A percentile compares a stretch with the other conserved stretches of the same genome.
These are phyloP conservation scores for Cryptococcus hybrid DNA, from an alignment of 1,284 basidiomycete genomes.

Conservation along the genomic window DNA sequence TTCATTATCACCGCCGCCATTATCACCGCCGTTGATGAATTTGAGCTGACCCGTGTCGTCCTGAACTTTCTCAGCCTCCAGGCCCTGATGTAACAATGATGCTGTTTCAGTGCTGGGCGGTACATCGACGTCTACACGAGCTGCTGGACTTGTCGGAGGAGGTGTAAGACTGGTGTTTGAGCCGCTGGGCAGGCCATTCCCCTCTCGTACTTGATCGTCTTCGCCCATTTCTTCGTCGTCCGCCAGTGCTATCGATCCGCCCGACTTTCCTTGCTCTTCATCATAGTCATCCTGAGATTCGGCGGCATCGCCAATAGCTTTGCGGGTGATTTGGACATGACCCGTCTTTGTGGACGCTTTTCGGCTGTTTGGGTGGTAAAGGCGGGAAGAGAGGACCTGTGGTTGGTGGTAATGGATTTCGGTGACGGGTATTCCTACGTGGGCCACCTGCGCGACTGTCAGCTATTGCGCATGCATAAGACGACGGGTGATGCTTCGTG, in stretches of 20 bases:
- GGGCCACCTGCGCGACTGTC: constrained; percentile 13
- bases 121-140: too few species aligned
- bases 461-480: neutral
- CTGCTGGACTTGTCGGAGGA: constrained; percentile 21
- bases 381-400: constrained; percentile 47
- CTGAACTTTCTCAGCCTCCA: constrained; percentile 8
- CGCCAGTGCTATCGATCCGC: neutral
- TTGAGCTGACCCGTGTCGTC: neutral
- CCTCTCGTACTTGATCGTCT: neutral
- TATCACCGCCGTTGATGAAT: neutral
- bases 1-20: constrained; percentile 2
- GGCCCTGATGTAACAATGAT: neutral
- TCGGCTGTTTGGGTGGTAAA: constrained; percentile 45
- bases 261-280: too few species aligned
- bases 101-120: too few species aligned
- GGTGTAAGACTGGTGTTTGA: constrained; percentile 34
- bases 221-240: neutral
- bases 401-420: constrained; percentile 45
- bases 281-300: too few species aligned
- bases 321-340: too few species aligned
- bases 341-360: constrained; percentile 27
- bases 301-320: too few species aligned
- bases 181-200: constrained; percentile 9
- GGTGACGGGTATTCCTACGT: constrained; percentile 34
- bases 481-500: neutral